Evolutionary conservation across 768 basidiomycete species (phyloP), one percentile per base, ranked within the genome.

Genomic region (Boletus sp.): DNA sequence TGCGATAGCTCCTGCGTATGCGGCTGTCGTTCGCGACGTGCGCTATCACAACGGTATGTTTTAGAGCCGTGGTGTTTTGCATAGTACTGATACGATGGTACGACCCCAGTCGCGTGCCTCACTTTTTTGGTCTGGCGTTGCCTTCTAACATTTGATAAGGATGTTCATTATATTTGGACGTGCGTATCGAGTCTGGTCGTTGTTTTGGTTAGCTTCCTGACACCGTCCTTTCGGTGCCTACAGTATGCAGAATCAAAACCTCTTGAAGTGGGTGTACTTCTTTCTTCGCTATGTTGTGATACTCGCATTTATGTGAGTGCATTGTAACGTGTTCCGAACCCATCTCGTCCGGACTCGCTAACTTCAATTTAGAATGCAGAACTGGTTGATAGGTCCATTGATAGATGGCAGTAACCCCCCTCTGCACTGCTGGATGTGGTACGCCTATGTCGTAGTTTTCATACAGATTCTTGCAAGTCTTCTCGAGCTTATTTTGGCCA

Each of bases 211-310:
- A 8, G 8, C 32, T 44, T 23, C 3, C 35, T 45, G 33, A 59
- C 7, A 7, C 27, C 15, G 1, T 9, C 9, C 45, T 11, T 33
- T 45, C 13, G n/a, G 15, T 13, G 15, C 7, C 23, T 13, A n/a
- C 34, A 72, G 68, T 13, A 70, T 69, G 56, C 55, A 51, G 10
- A 58, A 58, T 17, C 46, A 23, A n/a, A 63, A 43, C 8, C 48
- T 51, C 5, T 57, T 65, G 29, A 74, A 69, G 49, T 72, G 72
- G 71, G 17, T 66, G 17, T 68, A 68, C 27, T 35, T 68, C n/a
- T 60, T 64, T 44, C 54, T 69, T 55, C 68, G 58, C n/a, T 70
- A 70, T 55, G 37, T 50, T 38, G 53, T 52, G 6, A 48, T 70
- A 39, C 27, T 54, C 5, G 57, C 54, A 29, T 65, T 60, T 14